Evolutionary conservation across 2,329 filamentous ascomycete genomes (phyloP).

Genomic region (Eutypa lata): DNA sequence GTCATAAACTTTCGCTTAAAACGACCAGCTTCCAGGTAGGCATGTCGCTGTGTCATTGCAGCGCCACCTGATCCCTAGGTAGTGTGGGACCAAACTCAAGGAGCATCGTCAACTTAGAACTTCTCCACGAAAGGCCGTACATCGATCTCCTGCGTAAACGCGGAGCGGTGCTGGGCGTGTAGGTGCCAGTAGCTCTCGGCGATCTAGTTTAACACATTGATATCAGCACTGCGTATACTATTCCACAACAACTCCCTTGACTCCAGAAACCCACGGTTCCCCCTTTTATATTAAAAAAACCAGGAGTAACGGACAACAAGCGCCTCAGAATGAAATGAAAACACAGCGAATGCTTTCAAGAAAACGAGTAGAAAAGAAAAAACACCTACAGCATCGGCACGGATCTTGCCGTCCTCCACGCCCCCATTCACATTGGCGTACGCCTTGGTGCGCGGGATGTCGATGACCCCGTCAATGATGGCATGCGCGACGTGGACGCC

Average conservation of each 20-base stretch:
- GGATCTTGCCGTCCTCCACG: constrained; percentile 54
- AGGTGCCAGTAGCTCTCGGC: constrained; percentile 73
- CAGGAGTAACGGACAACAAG: too few species aligned
- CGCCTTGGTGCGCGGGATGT: constrained; percentile 64
- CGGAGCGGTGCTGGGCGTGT: constrained; percentile 67
- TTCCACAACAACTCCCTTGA: background rate
- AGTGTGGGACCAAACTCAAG: too few species aligned
- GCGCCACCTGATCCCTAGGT: too few species aligned
- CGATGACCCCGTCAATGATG: constrained; percentile 73
- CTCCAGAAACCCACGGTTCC: too few species aligned
- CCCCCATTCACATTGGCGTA: constrained; percentile 29
- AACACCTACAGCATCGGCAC: constrained; percentile 61
- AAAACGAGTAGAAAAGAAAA: background rate
- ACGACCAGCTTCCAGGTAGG: too few species aligned
- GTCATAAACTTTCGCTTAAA: too few species aligned
- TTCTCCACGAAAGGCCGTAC: constrained; percentile 71
- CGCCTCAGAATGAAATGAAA: too few species aligned
- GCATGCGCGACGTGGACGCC: constrained; percentile 73
- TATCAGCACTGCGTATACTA: constrained; percentile 16
- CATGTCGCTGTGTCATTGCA: too few species aligned
- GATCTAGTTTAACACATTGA: constrained; percentile 52
- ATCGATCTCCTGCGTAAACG: constrained; percentile 71
- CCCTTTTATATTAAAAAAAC: too few species aligned
- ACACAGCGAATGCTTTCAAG: too few species aligned
- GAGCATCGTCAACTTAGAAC: constrained; percentile 34